Conservation (phyloP, 345 rosid genomes). For the Gossypium bickii region DNA sequence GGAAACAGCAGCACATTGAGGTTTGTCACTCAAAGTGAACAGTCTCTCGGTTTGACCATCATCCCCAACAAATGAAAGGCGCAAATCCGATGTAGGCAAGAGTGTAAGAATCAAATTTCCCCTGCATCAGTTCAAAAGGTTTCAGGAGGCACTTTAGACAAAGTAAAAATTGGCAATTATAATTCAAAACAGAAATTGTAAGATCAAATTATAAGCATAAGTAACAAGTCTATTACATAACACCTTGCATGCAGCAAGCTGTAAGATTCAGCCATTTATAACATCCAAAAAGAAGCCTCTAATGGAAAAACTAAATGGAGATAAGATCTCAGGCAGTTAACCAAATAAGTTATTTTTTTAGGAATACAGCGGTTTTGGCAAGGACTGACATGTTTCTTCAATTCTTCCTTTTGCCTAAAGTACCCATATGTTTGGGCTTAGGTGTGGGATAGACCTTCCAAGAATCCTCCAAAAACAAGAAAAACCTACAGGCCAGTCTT, state of each 20-base stretch:
- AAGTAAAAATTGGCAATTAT: background rate
- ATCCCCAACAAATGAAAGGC: slow-evolving; percentile 76
- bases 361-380: background rate
- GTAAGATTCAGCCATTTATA: background rate
- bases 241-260: slow-evolving; percentile 2
- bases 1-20: slow-evolving; percentile 43
- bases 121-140: slow-evolving; percentile 40
- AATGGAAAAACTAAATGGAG: background rate
- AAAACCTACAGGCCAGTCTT: background rate
- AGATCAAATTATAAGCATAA: background rate
- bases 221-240: background rate
- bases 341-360: background rate
- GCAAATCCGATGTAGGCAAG: slow-evolving; percentile 80
- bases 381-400: background rate
- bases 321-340: background rate
- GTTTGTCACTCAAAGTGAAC: slow-evolving; percentile 48
- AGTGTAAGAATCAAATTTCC: slow-evolving; percentile 73
- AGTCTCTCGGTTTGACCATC: slow-evolving; percentile 70
- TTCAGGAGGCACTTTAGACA: slow-evolving; percentile 9
- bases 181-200: background rate
- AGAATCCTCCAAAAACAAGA: no score
- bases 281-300: background rate
- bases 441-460: no score
- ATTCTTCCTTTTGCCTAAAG: no score
- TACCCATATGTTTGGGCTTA: no score